These are phyloP conservation scores for Chlorencoelia australis DNA, from an alignment of 2,329 filamentous ascomycete genomes.

Conservation along the genomic window DNA sequence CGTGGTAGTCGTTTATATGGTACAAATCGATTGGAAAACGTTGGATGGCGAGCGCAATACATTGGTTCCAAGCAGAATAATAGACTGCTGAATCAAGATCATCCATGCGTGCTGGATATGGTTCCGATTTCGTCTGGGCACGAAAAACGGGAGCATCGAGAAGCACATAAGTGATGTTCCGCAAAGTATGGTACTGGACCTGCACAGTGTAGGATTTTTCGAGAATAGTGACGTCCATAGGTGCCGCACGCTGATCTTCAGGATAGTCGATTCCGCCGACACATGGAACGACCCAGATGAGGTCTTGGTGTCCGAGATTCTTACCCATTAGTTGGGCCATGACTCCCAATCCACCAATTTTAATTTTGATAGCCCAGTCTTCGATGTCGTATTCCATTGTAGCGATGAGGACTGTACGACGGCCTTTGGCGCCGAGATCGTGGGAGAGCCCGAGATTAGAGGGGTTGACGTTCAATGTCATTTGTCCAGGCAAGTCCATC, in stretches of 20 bases:
- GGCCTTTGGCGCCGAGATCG: not conserved
- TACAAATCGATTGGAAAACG: slow-evolving; percentile 56
- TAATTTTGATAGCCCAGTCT: slow-evolving; percentile 61
- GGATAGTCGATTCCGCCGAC: slow-evolving; percentile 57
- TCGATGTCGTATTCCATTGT: slow-evolving; percentile 66
- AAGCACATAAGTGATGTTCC: slow-evolving; percentile 59
- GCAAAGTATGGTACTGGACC: slow-evolving; percentile 51
- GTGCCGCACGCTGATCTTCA: slow-evolving; percentile 44
- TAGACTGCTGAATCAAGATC: slow-evolving; percentile 58
- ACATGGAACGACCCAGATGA: slow-evolving; percentile 55
- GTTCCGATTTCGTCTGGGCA: slow-evolving; percentile 50
- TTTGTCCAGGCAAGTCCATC: slow-evolving; percentile 4
- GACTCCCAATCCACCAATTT: slow-evolving; percentile 60
- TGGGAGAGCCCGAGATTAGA: slow-evolving; percentile 4
- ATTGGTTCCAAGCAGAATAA: slow-evolving; percentile 62
- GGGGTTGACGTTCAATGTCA: slow-evolving; percentile 4
- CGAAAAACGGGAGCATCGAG: slow-evolving; percentile 51
- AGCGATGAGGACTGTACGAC: slow-evolving; percentile 52
- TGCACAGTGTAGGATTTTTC: slow-evolving; percentile 50
- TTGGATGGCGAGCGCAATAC: slow-evolving; percentile 52
- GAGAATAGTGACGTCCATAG: slow-evolving; percentile 53
- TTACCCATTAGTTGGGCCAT: slow-evolving; percentile 59
- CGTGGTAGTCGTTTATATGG: slow-evolving; percentile 58
- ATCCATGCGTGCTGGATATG: slow-evolving; percentile 60
- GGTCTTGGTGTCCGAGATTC: slow-evolving; percentile 51